phyloP scores from a whole-genome alignment of 2,329 filamentous ascomycete species.

The Fusarium nodosum region DNA sequence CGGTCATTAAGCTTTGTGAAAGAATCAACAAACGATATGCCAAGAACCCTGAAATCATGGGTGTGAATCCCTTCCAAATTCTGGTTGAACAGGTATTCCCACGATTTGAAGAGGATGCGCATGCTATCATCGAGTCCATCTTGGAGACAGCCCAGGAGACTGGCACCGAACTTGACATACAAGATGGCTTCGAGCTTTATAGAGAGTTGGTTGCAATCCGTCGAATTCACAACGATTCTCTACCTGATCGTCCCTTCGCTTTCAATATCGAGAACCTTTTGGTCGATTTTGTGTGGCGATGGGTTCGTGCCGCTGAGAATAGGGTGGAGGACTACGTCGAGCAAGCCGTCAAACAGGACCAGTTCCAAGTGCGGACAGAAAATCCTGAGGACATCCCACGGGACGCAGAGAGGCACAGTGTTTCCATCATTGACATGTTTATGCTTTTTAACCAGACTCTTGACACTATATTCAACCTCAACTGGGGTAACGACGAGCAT shows the following conservation, averaged over 20 bases:
- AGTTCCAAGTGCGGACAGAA: conserved; percentile 81
- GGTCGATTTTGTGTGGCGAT: conserved; percentile 95
- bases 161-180: conserved; percentile 82
- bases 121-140: conserved; percentile 86
- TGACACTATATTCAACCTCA: conserved; percentile 85
- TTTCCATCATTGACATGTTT: conserved; percentile 94
- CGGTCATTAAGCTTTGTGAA: conserved; percentile 86
- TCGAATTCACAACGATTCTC: conserved; percentile 79
- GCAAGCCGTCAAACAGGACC: conserved; percentile 89
- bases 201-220: conserved; percentile 88
- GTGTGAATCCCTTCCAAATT: conserved; percentile 74
- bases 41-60: conserved; percentile 89
- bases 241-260: conserved; percentile 81
- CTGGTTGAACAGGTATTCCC: conserved; percentile 88
- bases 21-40: conserved; percentile 93
- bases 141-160: conserved; percentile 78
- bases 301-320: conserved; percentile 85
- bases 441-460: conserved; percentile 92
- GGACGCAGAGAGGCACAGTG: conserved; percentile 90
- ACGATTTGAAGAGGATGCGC: conserved; percentile 89
- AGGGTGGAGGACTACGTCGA: conserved; percentile 89
- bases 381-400: conserved; percentile 72
- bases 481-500: conserved; percentile 94
- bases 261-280: conserved; percentile 90
- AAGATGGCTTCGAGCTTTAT: conserved; percentile 96